Percentiles rank a stretch among this genome's conserved stretches.
Evolutionary conservation across 2,329 filamentous ascomycete genomes (phyloP).

Genomic region (Phyllosticta capitalensis): DNA sequence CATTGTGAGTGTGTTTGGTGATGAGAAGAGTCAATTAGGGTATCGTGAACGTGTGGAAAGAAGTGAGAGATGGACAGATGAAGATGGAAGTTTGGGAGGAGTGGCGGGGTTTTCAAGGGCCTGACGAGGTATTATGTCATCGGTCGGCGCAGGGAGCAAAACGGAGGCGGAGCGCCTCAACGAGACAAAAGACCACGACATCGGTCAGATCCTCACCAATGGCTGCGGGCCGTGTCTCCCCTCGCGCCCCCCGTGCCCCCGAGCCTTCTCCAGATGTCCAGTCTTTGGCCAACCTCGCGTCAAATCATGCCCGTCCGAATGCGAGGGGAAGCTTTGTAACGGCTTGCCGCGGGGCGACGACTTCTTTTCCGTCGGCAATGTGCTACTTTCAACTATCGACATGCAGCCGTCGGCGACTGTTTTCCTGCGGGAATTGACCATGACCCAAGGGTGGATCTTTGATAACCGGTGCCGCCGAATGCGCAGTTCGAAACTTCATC

Average conservation of each 20-base stretch:
- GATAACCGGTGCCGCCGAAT: not conserved
- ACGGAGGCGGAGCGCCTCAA: conserved; percentile 6
- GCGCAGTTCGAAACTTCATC: not conserved
- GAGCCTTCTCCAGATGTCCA: conserved; percentile 3
- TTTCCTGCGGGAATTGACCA: not conserved
- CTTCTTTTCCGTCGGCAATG: not conserved
- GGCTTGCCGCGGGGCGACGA: not conserved
- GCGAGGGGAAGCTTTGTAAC: not conserved
- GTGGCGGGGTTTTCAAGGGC: conserved; percentile 11
- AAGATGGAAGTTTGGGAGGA: not conserved
- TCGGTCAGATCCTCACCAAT: not conserved
- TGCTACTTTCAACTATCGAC: not conserved
- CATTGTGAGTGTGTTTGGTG: conserved; percentile 44
- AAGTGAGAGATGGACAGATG: not conserved
- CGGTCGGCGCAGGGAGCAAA: conserved; percentile 6
- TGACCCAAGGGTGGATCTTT: not conserved
- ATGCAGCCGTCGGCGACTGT: not conserved
- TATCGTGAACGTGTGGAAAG: not conserved
- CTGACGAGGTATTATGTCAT: conserved; percentile 2
- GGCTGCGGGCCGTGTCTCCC: not conserved
- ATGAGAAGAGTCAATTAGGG: not conserved
- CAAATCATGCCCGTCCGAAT: not conserved
- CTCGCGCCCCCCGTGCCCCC: not conserved
- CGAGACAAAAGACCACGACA: conserved; percentile 4
- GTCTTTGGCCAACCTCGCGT: not conserved